Percentiles rank a stretch among this genome's conserved stretches.
Evolutionary conservation across 257 asterid genomes (phyloP).

Genomic region (Apocynum venetum): DNA sequence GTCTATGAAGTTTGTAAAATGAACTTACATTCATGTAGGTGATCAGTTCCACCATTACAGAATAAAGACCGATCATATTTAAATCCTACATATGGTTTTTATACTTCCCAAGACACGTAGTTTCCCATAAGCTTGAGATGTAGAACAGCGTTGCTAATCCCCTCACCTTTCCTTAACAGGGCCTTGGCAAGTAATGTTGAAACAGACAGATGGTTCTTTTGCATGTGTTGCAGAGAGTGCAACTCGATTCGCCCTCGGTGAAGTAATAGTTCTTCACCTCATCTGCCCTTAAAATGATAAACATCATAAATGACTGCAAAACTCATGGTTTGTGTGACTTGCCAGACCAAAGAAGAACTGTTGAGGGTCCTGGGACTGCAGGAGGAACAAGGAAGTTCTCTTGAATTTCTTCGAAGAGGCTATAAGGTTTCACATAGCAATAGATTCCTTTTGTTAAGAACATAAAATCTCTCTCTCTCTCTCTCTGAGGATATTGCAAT

Average conservation of each 20-base stretch:
- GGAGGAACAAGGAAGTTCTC: slow-evolving; percentile 95
- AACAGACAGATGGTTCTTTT: slow-evolving; percentile 84
- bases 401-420: slow-evolving; percentile 92
- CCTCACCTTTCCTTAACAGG: slow-evolving; percentile 36
- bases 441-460: background rate
- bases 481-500: background rate
- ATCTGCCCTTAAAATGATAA: slow-evolving; percentile 3
- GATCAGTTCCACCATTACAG: background rate
- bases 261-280: slow-evolving; percentile 44
- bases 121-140: background rate
- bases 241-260: slow-evolving; percentile 76
- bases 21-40: background rate
- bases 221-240: slow-evolving; percentile 92
- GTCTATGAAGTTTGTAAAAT: background rate
- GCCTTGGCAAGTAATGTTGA: slow-evolving; percentile 99
- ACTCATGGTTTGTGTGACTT: slow-evolving; percentile 16
- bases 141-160: background rate
- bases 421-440: slow-evolving; percentile 51
- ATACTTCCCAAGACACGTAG: background rate
- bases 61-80: background rate
- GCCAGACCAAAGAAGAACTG: slow-evolving; percentile 91
- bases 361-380: slow-evolving; percentile 84
- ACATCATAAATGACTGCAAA: background rate
- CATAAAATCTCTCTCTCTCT: slow-evolving; percentile 2
- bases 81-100: background rate